A percentile compares a stretch with the other conserved stretches of the same genome.
Conservation (phyloP, 257 asterid genomes). For the Lycium ferocissimum region DNA sequence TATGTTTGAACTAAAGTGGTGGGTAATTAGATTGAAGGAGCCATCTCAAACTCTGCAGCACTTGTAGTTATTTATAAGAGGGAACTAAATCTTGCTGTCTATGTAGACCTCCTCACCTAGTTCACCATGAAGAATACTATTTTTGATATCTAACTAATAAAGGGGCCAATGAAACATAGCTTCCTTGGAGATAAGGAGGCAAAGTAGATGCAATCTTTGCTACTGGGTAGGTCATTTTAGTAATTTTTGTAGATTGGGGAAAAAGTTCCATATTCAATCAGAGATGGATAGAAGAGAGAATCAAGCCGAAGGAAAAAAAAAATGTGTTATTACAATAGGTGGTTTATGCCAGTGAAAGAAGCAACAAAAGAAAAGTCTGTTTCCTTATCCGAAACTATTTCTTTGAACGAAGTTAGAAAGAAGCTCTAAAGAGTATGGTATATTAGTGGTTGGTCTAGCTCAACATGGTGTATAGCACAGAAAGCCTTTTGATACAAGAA, state of each 20-base stretch:
- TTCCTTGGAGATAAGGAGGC: background rate
- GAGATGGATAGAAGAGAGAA: background rate
- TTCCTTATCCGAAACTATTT: background rate
- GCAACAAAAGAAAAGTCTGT: background rate
- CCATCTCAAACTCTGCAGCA: background rate
- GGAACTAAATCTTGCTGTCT: background rate
- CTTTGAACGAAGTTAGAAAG: background rate
- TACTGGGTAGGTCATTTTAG: background rate
- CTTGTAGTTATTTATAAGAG: background rate
- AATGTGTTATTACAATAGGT: background rate
- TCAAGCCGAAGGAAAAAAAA: background rate
- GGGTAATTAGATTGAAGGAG: constrained; percentile 14
- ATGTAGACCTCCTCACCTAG: background rate
- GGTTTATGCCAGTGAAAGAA: constrained; percentile 3
- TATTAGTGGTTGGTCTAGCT: constrained; percentile 2
- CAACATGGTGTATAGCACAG: too few relatives aligned
- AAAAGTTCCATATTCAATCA: background rate
- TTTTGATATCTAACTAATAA: background rate
- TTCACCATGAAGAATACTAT: constrained; percentile 15
- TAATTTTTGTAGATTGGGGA: constrained; percentile 14
- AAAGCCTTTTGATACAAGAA: background rate
- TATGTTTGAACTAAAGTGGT: background rate
- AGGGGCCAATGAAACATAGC: background rate
- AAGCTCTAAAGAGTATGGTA: constrained; percentile 7
- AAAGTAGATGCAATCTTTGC: constrained; percentile 13